These are phyloP conservation scores for Phytophthora chlamydospora DNA, from an alignment of 352 stramenopile species.

Conservation along the genomic window DNA sequence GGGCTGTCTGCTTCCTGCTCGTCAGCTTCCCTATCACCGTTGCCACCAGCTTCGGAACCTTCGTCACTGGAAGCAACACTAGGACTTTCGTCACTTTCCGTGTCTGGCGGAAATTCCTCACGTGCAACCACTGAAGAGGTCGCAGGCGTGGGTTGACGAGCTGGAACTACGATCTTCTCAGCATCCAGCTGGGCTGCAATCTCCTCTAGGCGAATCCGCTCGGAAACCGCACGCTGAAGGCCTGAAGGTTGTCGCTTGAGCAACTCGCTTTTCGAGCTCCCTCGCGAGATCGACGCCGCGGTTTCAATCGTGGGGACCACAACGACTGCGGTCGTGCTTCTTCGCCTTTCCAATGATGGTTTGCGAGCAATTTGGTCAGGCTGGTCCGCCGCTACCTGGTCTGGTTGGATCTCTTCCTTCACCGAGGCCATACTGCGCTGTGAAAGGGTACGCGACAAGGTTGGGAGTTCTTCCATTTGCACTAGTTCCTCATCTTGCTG, in stretches of 20 bases:
- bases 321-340: constrained; percentile 34
- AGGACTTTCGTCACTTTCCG: constrained; percentile 4
- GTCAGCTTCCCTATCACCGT: constrained; percentile 6
- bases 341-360: constrained; percentile 14
- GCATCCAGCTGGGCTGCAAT: constrained; percentile 9
- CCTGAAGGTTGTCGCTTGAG: constrained; percentile 15
- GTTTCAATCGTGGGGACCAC: constrained; percentile 25
- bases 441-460: constrained; percentile 6
- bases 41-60: not conserved
- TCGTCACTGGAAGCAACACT: not conserved
- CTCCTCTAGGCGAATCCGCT: constrained; percentile 21
- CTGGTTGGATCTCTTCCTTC: constrained; percentile 16
- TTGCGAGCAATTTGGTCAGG: not conserved
- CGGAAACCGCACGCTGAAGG: constrained; percentile 17
- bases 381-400: not conserved
- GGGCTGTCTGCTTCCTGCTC: constrained; percentile 1
- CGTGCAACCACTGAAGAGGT: not conserved
- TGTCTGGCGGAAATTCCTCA: constrained; percentile 11
- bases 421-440: not conserved
- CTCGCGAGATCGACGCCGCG: not conserved
- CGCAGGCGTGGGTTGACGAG: constrained; percentile 10
- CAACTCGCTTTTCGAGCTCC: constrained; percentile 8
- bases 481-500: constrained; percentile 1
- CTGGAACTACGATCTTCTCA: constrained; percentile 2
- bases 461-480: constrained; percentile 3